Base-by-base conservation (phyloP, 1,139 yeast genomes). In the Geotrichum siamense region DNA sequence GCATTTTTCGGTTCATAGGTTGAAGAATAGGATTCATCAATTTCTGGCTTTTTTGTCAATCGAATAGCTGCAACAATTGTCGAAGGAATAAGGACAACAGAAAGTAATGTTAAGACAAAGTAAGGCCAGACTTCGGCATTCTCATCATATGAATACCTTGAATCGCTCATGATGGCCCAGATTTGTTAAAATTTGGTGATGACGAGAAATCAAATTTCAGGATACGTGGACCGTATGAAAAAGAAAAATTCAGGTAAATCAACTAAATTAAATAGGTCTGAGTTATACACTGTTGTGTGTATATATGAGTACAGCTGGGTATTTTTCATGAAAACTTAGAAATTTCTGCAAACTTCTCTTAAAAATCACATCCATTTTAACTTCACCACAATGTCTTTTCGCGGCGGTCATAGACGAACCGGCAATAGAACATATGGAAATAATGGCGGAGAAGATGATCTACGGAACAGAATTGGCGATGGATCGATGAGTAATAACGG, bases 51-150 rank as follows among this genome's bases (percentile, higher is more conserved):
- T 9, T 45, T 40, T 3, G 47, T 40, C 13, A 38, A 32, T 28
- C 49, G 27, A 6, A 31, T n/a, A 33, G 33, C 26, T 53, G 77
- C 71, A 38, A 68, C 63, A 15, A 78, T 53, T 1, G 96, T 82
- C 48, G 77, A 59, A 4, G 97, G 96, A 35, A 86, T 64, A 50
- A 86, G 71, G 22, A 79, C 75, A 43, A 78, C 72, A 10, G 78
- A 63, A 43, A 83, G 68, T 46, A 87, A 68, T 1, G 97, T 91
- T 58, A 85, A 67, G 47, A 82, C 76, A 59, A 89, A 91, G 62
- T 82, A 87, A 36, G 98, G 98, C 97, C 97, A 91, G 5, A 94
- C 87, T 58, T 86, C 94, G 38, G 91, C 79, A 56, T 79, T 78
- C 62, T 87, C 97, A 67, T 91, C 98, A 64, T 89, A 91, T 48